phyloP scores from a whole-genome alignment of 805 yeast species.

The Ogataea philodendri region DNA sequence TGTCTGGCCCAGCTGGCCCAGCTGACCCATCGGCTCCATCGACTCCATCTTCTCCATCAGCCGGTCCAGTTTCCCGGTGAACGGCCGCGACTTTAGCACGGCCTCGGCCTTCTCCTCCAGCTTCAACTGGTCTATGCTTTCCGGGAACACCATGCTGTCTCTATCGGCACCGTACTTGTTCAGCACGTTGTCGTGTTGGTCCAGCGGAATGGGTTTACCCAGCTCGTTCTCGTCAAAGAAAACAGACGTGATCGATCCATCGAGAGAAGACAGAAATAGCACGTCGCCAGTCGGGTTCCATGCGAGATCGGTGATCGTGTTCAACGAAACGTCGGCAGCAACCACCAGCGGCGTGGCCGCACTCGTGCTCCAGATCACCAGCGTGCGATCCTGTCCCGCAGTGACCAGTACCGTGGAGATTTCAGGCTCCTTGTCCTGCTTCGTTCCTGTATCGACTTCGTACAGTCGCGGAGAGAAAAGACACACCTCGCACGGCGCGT shows the following conservation, averaged over 20 bases:
- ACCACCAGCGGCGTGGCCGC: constrained; percentile 76
- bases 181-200: constrained; percentile 63
- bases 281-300: constrained; percentile 84
- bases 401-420: constrained; percentile 80
- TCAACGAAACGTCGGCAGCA: constrained; percentile 69
- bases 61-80: constrained; percentile 37
- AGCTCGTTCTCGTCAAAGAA: constrained; percentile 62
- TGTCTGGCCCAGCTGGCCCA: constrained; percentile 20
- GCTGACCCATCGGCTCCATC: constrained; percentile 8
- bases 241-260: constrained; percentile 74
- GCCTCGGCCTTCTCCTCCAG: constrained; percentile 62
- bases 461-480: constrained; percentile 70
- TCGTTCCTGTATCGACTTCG: constrained; percentile 27
- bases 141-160: constrained; percentile 82
- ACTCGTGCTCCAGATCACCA: constrained; percentile 85
- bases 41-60: constrained; percentile 32
- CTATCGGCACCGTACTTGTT: constrained; percentile 86
- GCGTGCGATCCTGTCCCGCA: constrained; percentile 89
- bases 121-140: constrained; percentile 72
- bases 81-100: constrained; percentile 16
- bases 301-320: constrained; percentile 81
- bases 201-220: constrained; percentile 61
- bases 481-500: constrained; percentile 81
- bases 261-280: constrained; percentile 76
- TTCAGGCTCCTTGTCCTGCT: constrained; percentile 23